Base-by-base conservation (phyloP, 106 monocot species). In the Gastrodia elata region DNA sequence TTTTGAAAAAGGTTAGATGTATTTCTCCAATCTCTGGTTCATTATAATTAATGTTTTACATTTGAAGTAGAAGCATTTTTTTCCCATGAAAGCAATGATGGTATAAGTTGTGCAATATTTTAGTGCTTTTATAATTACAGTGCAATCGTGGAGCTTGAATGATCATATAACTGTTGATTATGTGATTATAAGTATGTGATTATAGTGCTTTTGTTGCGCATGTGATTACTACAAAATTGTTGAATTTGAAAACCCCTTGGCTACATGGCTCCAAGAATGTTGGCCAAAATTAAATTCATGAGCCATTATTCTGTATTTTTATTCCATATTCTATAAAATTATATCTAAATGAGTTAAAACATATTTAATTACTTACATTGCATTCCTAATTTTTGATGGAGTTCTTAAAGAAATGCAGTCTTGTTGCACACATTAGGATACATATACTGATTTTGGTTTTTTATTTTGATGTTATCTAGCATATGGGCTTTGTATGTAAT, bases 1-100 rank as follows among this genome's bases (percentile, higher is more conserved):
- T 97, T 72, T 84, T 97, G 73, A 78, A 90, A 83, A 59, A 92
- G 92, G 96, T 90, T 20, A 43, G 22, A 2, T 30, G 32, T 42
- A 20, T 30, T 52, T 57, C 43, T n/a, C 28, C 32, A 6, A 5
- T 68, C 38, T 15, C 52, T 73, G 68, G 41, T 36, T 10, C 56
- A 34, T 46, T 35, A 14, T 42, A 35, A 33, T 77, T 32, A 57
- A 32, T 40, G 20, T 16, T 49, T 65, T 13, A 2, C 52, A 27
- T 39, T 75, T 44, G 20, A n/a, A 34, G 34, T 67, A 15, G 35
- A 10, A 30, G 61, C 61, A 61, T 61, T 30, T 61, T 3, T 42
- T 61, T 2, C 10, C 52, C 61, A 61, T 61, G 11, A 32, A 61
- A 61, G 32, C 30, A 32, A 61, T 61, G 61, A 61, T 61, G 15